Conservation (phyloP, 2,329 filamentous ascomycete genomes). For the Phialophora expanda region DNA sequence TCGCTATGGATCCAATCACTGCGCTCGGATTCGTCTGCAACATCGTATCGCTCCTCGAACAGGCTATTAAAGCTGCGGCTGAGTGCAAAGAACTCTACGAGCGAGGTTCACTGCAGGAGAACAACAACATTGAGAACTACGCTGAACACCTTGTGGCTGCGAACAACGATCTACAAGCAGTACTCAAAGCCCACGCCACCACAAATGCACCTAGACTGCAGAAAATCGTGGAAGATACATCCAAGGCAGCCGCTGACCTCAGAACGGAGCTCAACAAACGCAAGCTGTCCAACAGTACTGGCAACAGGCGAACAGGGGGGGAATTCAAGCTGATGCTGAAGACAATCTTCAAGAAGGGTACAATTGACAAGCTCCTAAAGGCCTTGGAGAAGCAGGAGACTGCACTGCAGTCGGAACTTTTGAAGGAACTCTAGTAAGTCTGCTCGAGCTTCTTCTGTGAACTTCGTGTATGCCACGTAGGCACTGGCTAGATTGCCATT, state of each 20-base stretch:
- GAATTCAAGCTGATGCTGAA: slow-evolving; percentile 20
- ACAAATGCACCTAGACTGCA: slow-evolving; percentile 10
- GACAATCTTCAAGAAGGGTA: slow-evolving; percentile 13
- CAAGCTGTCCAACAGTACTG: slow-evolving; percentile 20
- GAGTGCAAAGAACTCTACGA: slow-evolving; percentile 27
- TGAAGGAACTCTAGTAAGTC: slow-evolving; percentile 26
- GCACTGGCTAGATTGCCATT: not conserved
- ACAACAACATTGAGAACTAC: slow-evolving; percentile 24
- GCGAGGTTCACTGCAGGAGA: slow-evolving; percentile 20
- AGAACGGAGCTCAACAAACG: slow-evolving; percentile 20
- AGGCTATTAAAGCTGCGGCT: slow-evolving; percentile 20
- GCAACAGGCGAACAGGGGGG: not conserved
- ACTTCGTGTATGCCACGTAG: not conserved
- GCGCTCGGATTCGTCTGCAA: slow-evolving; percentile 28
- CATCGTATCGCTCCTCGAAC: slow-evolving; percentile 25
- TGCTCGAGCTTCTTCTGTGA: not conserved
- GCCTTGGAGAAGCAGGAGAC: slow-evolving; percentile 20
- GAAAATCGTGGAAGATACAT: slow-evolving; percentile 9
- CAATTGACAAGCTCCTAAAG: slow-evolving; percentile 14
- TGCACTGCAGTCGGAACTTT: slow-evolving; percentile 10
- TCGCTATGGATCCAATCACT: slow-evolving; percentile 20
- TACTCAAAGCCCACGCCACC: slow-evolving; percentile 4
- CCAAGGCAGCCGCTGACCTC: slow-evolving; percentile 12
- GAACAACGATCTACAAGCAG: slow-evolving; percentile 21
- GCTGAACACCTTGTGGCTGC: slow-evolving; percentile 15